phyloP scores from a whole-genome alignment of 2,329 filamentous ascomycete species.

The Hortaea werneckii region DNA sequence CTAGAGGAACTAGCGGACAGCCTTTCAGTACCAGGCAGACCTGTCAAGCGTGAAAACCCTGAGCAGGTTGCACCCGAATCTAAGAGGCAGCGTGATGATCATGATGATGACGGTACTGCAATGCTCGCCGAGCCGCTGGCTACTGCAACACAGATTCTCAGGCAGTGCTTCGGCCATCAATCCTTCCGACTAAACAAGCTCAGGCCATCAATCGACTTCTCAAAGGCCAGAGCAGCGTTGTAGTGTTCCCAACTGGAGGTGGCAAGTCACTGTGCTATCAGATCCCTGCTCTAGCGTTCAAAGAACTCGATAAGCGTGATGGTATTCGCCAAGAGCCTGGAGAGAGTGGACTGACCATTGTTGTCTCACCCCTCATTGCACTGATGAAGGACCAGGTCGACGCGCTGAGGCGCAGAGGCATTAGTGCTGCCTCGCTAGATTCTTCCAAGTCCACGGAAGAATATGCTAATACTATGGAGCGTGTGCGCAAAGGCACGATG shows the following conservation, averaged over 20 bases:
- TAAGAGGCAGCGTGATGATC: constrained; percentile 4
- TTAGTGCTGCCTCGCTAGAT: constrained; percentile 74
- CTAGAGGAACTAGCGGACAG: constrained; percentile 11
- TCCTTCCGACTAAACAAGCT: constrained; percentile 39
- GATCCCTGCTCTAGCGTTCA: constrained; percentile 71
- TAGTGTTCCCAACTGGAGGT: constrained; percentile 94
- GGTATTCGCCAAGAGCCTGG: constrained; percentile 55
- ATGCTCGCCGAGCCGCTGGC: constrained; percentile 4
- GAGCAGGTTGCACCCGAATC: background rate
- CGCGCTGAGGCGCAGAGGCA: constrained; percentile 63
- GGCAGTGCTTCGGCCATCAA: constrained; percentile 31
- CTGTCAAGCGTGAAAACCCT: background rate
- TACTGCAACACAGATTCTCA: constrained; percentile 27
- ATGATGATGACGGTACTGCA: background rate
- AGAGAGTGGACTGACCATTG: constrained; percentile 69
- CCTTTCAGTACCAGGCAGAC: background rate
- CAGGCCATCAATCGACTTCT: constrained; percentile 34
- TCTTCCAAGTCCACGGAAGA: constrained; percentile 58
- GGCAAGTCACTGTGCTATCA: constrained; percentile 97
- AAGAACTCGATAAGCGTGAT: constrained; percentile 27
- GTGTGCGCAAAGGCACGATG: constrained; percentile 61
- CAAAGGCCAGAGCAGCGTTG: constrained; percentile 54
- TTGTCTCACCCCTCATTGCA: constrained; percentile 84
- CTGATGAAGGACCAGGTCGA: constrained; percentile 95
- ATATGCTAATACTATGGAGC: constrained; percentile 54